phyloP scores from a whole-genome alignment of 768 basidiomycete genomes.

The Infundibulicybe gibba region DNA sequence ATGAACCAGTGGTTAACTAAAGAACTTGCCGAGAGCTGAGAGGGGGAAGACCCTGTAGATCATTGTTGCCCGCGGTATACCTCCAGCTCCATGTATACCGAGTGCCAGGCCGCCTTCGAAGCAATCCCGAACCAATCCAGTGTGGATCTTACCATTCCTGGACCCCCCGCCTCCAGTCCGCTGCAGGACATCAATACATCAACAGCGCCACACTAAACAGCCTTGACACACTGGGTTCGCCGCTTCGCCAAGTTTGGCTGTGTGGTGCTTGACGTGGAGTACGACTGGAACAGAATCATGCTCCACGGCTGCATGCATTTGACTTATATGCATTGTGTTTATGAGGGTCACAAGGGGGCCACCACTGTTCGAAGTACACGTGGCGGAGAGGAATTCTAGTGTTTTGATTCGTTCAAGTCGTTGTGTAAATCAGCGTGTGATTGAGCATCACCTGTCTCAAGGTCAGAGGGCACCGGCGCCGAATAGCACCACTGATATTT shows the following conservation, averaged over 20 bases:
- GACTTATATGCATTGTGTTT: too few species aligned
- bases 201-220: slow-evolving; percentile 18
- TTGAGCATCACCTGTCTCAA: too few species aligned
- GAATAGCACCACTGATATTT: too few species aligned
- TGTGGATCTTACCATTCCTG: slow-evolving; percentile 12
- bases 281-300: slow-evolving; percentile 15
- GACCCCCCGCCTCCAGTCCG: slow-evolving; percentile 10
- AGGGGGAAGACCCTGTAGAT: slow-evolving; percentile 15
- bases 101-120: slow-evolving; percentile 11
- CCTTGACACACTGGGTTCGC: slow-evolving; percentile 7
- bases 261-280: slow-evolving; percentile 5
- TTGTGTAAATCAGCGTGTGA: too few species aligned
- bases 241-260: not conserved
- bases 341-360: too few species aligned
- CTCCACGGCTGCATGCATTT: slow-evolving; percentile 16
- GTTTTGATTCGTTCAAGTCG: too few species aligned
- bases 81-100: not conserved
- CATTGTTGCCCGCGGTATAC: not conserved
- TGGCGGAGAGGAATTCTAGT: too few species aligned
- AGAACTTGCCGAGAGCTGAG: slow-evolving; percentile 10
- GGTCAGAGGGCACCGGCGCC: too few species aligned
- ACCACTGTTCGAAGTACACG: too few species aligned
- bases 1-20: slow-evolving; percentile 12
- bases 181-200: slow-evolving; percentile 15
- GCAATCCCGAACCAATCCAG: slow-evolving; percentile 5